These are phyloP conservation scores for Colletotrichum echinochloae DNA, from an alignment of 2,329 filamentous ascomycete species.

Conservation along the genomic window DNA sequence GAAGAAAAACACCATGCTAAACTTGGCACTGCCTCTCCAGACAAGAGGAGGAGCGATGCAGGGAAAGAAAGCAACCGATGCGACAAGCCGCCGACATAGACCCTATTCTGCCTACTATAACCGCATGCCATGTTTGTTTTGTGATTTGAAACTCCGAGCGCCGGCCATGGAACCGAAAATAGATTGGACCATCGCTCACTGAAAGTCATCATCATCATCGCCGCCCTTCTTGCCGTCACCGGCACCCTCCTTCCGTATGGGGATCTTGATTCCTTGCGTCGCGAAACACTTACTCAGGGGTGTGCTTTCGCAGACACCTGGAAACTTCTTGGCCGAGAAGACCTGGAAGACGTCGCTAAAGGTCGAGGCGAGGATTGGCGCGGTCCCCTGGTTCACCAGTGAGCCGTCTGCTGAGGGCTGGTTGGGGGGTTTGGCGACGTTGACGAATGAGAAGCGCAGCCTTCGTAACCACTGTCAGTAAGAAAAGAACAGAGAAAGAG, in stretches of 20 bases:
- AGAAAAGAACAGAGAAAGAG: not conserved
- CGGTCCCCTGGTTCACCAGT: conserved; percentile 77
- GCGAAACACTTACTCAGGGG: conserved; percentile 92
- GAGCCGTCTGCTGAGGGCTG: conserved; percentile 50
- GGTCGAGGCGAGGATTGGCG: conserved; percentile 84
- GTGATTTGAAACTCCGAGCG: conserved; percentile 7
- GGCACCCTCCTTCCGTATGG: conserved; percentile 84
- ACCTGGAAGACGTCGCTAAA: conserved; percentile 94
- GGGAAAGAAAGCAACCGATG: no score
- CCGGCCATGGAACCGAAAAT: not conserved
- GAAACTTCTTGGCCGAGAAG: conserved; percentile 97
- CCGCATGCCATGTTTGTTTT: conserved; percentile 6
- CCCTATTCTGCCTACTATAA: not conserved
- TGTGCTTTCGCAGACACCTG: conserved; percentile 95
- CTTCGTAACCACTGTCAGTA: conserved; percentile 50
- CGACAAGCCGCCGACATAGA: not conserved
- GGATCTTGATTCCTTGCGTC: conserved; percentile 94
- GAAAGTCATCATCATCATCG: conserved; percentile 62
- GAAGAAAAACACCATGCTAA: not conserved
- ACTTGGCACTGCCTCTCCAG: not conserved
- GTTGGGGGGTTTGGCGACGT: conserved; percentile 64
- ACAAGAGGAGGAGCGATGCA: not conserved
- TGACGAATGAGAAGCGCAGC: conserved; percentile 81
- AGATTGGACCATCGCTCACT: not conserved
- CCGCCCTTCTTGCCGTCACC: conserved; percentile 62